Evolutionary conservation across 2,329 filamentous ascomycete genomes (phyloP).

Genomic region (Colletotrichum caudatum): DNA sequence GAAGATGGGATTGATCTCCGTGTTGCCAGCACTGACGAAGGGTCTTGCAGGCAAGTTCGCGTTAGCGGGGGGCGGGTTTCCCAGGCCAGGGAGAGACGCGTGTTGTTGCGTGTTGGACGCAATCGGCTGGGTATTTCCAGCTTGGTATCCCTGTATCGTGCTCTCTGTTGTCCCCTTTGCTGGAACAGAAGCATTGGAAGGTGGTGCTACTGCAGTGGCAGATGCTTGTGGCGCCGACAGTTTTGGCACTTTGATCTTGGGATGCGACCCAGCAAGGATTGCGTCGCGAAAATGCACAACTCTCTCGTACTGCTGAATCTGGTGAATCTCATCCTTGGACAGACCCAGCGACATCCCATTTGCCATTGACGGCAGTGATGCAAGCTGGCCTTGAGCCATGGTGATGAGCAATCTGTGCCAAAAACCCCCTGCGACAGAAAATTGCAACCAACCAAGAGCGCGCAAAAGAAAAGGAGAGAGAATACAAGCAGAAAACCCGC

Average conservation of each 20-base stretch:
- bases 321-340: constrained; percentile 64
- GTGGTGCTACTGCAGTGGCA: constrained; percentile 43
- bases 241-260: constrained; percentile 67
- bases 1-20: constrained; percentile 84
- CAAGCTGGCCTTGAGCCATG: constrained; percentile 40
- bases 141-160: constrained; percentile 40
- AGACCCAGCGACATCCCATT: constrained; percentile 47
- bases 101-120: constrained; percentile 52
- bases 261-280: constrained; percentile 81
- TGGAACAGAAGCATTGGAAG: constrained; percentile 32
- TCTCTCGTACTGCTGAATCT: constrained; percentile 79
- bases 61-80: constrained; percentile 44
- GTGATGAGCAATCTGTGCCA: constrained; percentile 26
- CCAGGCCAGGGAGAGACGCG: constrained; percentile 47
- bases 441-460: constrained; percentile 23
- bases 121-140: constrained; percentile 52
- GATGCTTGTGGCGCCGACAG: constrained; percentile 50
- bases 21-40: constrained; percentile 62
- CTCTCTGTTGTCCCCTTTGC: constrained; percentile 13
- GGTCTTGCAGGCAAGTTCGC: constrained; percentile 54
- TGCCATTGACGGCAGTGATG: constrained; percentile 41
- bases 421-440: constrained; percentile 15
- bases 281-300: constrained; percentile 85
- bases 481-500: constrained; percentile 18
- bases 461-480: constrained; percentile 23